Base-by-base conservation (phyloP, 208 protist species). In the Phytomonas serpens region DNA sequence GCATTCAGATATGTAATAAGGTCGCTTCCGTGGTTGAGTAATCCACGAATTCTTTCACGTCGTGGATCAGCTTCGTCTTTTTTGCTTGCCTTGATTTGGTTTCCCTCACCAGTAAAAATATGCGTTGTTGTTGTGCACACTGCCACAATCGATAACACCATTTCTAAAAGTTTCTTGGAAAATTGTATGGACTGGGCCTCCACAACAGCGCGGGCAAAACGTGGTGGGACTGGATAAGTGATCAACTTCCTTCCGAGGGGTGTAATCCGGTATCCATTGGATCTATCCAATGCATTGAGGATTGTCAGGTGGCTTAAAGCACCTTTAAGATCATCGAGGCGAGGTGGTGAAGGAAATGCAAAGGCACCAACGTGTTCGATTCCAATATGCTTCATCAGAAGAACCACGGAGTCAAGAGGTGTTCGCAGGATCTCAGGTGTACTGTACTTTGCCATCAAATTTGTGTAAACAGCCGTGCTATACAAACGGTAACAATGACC, bases 401-500 rank as follows among this genome's bases (percentile, higher is more conserved):
- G 80, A 61, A 97, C 93, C 16, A 97, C 87, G 30, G 92, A 92
- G 67, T 97, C 93, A 32, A 97, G 77, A 11, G 93, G 92, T 47
- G 93, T 95, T 67, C 92, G 80, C 33, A 97, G 78, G 68, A 97
- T 92, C 80, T 99, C 98, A 6, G 98, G 98, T 40, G 95, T 86
- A 29, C 84, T 90, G 61, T 94, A 92, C 70, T 94, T 89, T n/a
- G 92, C 76, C 98, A 99, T 99, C 79, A 98, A 81, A 74, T 98
- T 98, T 4, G 98, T 84, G 83, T 92, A 99, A 1, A 98, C 97
- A 0, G 86, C 81, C 37, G 98, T 98, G 47, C 97, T 99, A 86
- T 98, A 99, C 19, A 99, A 82, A n/a, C 97, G 96, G 82, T 98
- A 99, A 82, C 97, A 98, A 79, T 99, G 98, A 10, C 98, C 98